Evolutionary conservation across 805 yeast genomes (phyloP), one percentile per base, ranked within the genome.

Genomic region (Kodamaea jinghongensis): DNA sequence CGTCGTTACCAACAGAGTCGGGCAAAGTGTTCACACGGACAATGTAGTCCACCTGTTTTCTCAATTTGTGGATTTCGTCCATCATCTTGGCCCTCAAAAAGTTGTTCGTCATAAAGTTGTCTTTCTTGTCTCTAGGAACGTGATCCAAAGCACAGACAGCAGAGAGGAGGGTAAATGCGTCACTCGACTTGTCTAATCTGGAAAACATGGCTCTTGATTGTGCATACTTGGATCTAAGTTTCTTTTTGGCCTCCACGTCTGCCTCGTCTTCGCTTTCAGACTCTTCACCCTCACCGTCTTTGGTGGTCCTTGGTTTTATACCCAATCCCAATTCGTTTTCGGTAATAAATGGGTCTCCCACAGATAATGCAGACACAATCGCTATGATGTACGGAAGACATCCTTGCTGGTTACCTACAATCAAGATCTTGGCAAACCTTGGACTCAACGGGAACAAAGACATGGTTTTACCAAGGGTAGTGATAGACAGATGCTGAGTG

Each of bases 391-490:
- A 91, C 0, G 95, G 88, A 41, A 93, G 65, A 60, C 97, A 90
- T 5, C 76, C 83, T 31, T 76, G 79, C 58, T 93, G 97, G 58
- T 88, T 86, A 5, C 96, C 96, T 28, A 91, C 77, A 20, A 90
- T 73, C 41, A 93, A 69, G 76, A 93, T 87, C 56, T 90, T 90
- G 2, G 98, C 81, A 60, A 85, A 95, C 35, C 99, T 71, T 2
- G 99, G 99, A 54, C 93, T 82, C 50, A 93, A 70, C 28, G 99
- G 99, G 70, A 93, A 91, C 41, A 80, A 65, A 47, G 95, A 79
- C 96, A 93, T 93, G 36, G 80, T 78, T 46, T 67, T 76, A 30
- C 99, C 99, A 38, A 89, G 66, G 0, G 78, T 81, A 0, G 98
- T 89, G 22, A 93, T 73, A 5, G 57, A 58, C 17, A 70, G 79